A percentile compares a stretch with the other conserved stretches of the same genome.
Evolutionary conservation across 179 eudicot species (phyloP).

Genomic region (Patellifolia procumbens): DNA sequence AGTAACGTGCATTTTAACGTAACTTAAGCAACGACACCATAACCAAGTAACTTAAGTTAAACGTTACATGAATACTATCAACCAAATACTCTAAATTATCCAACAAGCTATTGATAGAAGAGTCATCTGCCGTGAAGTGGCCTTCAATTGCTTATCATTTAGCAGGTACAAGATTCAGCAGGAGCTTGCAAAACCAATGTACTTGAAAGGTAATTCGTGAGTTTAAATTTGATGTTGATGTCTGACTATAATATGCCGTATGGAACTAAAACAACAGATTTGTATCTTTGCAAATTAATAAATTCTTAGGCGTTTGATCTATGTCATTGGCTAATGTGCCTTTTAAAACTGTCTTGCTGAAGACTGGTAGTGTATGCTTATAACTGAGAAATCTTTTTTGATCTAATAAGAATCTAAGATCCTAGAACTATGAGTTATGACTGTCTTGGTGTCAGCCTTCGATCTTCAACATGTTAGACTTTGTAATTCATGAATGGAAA

Average conservation of each 20-base stretch:
- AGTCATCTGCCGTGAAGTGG: constrained; percentile 83
- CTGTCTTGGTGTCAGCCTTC: background rate
- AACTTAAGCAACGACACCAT: too few species aligned
- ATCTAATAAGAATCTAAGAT: background rate
- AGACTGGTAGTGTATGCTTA: background rate
- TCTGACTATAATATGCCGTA: background rate
- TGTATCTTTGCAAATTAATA: too few species aligned
- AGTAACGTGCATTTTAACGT: too few species aligned
- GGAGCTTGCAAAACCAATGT: constrained; percentile 88
- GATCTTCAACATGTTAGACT: background rate
- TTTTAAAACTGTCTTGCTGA: background rate
- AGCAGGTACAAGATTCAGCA: constrained; percentile 97
- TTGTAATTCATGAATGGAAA: background rate
- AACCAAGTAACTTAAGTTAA: too few species aligned
- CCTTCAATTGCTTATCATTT: constrained; percentile 96
- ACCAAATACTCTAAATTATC: too few species aligned
- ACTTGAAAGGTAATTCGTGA: constrained; percentile 73
- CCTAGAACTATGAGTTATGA: background rate
- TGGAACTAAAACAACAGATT: background rate
- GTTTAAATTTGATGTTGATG: constrained; percentile 5
- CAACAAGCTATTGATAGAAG: constrained; percentile 77
- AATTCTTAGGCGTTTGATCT: too few species aligned
- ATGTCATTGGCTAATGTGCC: background rate
- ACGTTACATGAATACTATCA: too few species aligned
- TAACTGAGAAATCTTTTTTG: background rate